phyloP scores from a whole-genome alignment of 805 yeast genomes.

The Metschnikowia lunata region DNA sequence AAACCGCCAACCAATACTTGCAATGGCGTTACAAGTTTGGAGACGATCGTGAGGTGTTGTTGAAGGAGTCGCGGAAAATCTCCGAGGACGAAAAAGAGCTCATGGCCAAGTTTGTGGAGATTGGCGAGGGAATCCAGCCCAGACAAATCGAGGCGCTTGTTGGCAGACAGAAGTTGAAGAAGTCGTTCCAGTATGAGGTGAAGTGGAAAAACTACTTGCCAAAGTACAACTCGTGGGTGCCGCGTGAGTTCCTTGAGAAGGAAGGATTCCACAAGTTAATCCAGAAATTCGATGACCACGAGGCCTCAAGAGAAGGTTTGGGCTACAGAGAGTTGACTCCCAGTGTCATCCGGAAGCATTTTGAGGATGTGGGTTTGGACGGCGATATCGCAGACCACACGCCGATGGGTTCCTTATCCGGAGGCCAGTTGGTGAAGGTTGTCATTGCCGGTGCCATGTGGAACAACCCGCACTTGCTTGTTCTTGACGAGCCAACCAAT shows the following conservation, averaged over 20 bases:
- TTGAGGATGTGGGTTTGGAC: conserved; percentile 95
- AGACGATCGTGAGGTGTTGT: conserved; percentile 93
- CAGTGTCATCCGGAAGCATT: conserved; percentile 89
- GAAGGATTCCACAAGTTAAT: conserved; percentile 39
- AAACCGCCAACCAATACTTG: conserved; percentile 94
- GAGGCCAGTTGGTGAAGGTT: conserved; percentile 97
- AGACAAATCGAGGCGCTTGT: conserved; percentile 90
- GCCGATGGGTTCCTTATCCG: conserved; percentile 92
- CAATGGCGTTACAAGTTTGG: conserved; percentile 99
- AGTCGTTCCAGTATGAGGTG: conserved; percentile 93
- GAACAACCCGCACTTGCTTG: conserved; percentile 97
- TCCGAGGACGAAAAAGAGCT: conserved; percentile 68
- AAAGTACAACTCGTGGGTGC: conserved; percentile 88
- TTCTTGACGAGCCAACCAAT: conserved; percentile 96
- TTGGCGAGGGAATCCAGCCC: conserved; percentile 83
- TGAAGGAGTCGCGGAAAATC: conserved; percentile 86
- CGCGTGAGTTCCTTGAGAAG: conserved; percentile 75
- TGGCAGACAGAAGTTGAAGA: conserved; percentile 95
- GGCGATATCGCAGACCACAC: conserved; percentile 99
- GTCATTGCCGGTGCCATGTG: conserved; percentile 99
- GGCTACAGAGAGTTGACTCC: conserved; percentile 66
- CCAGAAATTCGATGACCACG: conserved; percentile 45
- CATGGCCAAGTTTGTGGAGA: conserved; percentile 73
- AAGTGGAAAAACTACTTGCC: conserved; percentile 94
- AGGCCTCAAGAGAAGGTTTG: conserved; percentile 47